A percentile compares a stretch with the other conserved stretches of the same genome.
Evolutionary conservation across 345 rosid species (phyloP).

Genomic region (Kernera saxatilis): DNA sequence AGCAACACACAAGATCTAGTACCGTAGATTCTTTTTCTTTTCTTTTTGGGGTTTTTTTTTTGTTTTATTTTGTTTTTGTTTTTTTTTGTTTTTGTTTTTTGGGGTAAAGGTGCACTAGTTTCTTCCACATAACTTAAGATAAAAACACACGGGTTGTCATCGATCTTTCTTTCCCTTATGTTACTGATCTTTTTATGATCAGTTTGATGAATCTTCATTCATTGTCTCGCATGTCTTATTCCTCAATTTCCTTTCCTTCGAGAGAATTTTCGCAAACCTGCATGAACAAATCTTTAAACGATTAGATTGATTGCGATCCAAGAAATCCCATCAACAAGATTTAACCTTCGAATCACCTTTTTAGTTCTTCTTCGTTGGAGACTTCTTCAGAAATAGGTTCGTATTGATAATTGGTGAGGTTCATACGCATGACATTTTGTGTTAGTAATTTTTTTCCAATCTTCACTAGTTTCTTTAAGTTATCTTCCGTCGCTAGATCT

Average conservation of each 20-base stretch:
- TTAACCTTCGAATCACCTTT: slow-evolving; percentile 30
- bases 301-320: neutral
- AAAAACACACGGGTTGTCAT: too few relatives aligned
- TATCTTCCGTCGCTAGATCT: slow-evolving; percentile 37
- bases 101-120: too few relatives aligned
- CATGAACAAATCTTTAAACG: neutral
- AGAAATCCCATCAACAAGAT: neutral
- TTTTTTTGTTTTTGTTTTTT: too few relatives aligned
- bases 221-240: neutral
- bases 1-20: neutral
- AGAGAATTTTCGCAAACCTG: slow-evolving; percentile 46
- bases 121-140: too few relatives aligned
- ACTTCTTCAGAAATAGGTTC: slow-evolving; percentile 37
- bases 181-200: neutral
- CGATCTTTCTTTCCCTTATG: too few relatives aligned
- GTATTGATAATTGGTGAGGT: slow-evolving; percentile 34
- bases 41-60: too few relatives aligned
- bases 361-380: slow-evolving; percentile 41
- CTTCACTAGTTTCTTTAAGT: slow-evolving; percentile 35
- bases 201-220: neutral
- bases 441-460: slow-evolving; percentile 38
- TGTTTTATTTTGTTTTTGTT: too few relatives aligned
- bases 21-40: too few relatives aligned
- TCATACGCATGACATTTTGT: slow-evolving; percentile 31
- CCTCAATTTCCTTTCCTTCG: slow-evolving; percentile 17